Evolutionary conservation across 2,329 filamentous ascomycete species (phyloP), one percentile per base, ranked within the genome.

Genomic region (Cercospora beticola): DNA sequence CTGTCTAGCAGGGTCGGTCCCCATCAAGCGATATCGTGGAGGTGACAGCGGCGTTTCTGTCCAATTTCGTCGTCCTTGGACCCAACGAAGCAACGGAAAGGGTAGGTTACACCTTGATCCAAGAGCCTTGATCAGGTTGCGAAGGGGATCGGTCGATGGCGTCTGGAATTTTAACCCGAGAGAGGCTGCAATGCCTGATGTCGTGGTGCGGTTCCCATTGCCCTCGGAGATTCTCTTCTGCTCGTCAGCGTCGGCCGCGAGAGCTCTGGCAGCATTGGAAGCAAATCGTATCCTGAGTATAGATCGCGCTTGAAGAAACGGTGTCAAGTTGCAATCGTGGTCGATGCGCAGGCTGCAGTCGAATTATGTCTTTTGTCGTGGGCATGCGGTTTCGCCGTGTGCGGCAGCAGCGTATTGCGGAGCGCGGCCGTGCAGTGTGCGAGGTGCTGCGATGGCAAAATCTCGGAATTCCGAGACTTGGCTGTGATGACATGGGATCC

Each of bases 401-500:
- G 43, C n/a, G 43, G 43, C 36, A 40, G 36, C 36, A 49, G n/a
- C 43, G 43, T 21, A 49, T 21, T 18, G 43, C 36, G 7, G 43
- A 49, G 43, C 43, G 43, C 43, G 43, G 43, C 43, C 43, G n/a
- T 10, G 43, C 43, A 49, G 43, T 49, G 43, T 49, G 18, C n/a
- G 43, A 21, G 43, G 18, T n/a, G 58, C 14, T 21, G 18, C 12
- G 18, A 26, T 43, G 58, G 58, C 31, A 61, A 28, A 61, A 61
- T 61, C 18, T 61, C 58, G 58, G 58, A 23, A 16, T 23, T 18
- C 14, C 31, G 30, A 21, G 18, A 4, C 58, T 61, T 61, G 31
- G 58, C 58, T 23, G 14, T 61, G 31, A 40, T 18, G 58, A 61
- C 58, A 61, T 61, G 58, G 58, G 57, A 46, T 40, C 58, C 58